Percentiles rank a stretch among this genome's conserved stretches.
These are phyloP conservation scores for Dictyophora rubrovolvata DNA, from an alignment of 768 basidiomycete genomes.

Conservation along the genomic window DNA sequence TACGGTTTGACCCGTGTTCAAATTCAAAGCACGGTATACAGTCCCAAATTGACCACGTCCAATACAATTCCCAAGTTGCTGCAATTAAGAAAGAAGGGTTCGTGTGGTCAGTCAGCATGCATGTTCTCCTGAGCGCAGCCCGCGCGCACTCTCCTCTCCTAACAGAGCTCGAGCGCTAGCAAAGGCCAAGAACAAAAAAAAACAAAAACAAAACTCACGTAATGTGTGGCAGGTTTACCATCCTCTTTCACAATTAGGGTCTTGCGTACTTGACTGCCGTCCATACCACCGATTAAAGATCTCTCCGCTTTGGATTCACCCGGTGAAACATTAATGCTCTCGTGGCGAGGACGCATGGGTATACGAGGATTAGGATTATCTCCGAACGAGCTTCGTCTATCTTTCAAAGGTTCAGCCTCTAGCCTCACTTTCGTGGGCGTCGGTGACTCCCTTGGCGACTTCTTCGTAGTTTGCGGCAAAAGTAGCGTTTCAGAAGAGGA, in stretches of 20 bases:
- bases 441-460: not conserved
- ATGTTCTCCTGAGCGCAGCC: not conserved
- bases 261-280: conserved; percentile 54
- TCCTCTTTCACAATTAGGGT: conserved; percentile 71
- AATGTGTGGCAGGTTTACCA: conserved; percentile 69
- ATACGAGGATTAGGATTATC: conserved; percentile 50
- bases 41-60: conserved; percentile 95
- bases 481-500: conserved; percentile 13
- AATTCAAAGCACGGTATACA: conserved; percentile 88
- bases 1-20: conserved; percentile 94
- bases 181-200: not conserved
- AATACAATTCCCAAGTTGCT: conserved; percentile 98
- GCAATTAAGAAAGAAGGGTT: conserved; percentile 8
- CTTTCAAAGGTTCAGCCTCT: conserved; percentile 28
- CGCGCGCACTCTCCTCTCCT: conserved; percentile 7
- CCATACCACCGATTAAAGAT: conserved; percentile 34
- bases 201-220: conserved; percentile 44
- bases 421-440: conserved; percentile 11
- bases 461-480: not conserved
- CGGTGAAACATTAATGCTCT: conserved; percentile 61
- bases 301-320: conserved; percentile 40
- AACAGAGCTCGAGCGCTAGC: not conserved
- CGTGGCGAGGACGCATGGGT: conserved; percentile 51
- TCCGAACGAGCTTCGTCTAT: conserved; percentile 37
- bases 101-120: conserved; percentile 10